Evolutionary conservation across 768 basidiomycete species (phyloP), one percentile per base, ranked within the genome.

Genomic region (Agaricus subrufescens): DNA sequence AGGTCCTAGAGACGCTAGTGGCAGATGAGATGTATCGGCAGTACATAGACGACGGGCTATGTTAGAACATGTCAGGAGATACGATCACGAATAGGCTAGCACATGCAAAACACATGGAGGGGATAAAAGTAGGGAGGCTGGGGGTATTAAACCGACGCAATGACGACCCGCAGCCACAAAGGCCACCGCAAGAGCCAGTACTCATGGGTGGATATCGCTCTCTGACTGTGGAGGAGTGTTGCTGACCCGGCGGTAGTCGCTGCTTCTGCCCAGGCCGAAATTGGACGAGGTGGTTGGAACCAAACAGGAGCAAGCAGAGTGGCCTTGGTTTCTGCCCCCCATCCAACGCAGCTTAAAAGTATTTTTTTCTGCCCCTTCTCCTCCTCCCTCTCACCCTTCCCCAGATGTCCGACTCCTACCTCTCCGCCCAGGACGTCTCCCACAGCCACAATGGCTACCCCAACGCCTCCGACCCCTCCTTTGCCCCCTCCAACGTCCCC

Each of bases 401-500:
- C 46, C 64, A 84, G 80, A 91, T 91, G 89, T 68, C 89, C 58
- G 87, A 89, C 71, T 86, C 86, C 42, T 91, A 86, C 73, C 66
- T 76, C 64, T 88, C 86, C 64, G 81, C 81, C 65, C 83, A 84
- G 69, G 82, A 86, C 69, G 72, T 78, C 57, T 37, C 15, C 43
- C n/a, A 31, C 10, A 72, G 77, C 45, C 74, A 80, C 54, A 87
- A 85, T 66, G 83, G 83, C 65, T 71, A 73, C 60, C 71, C 76
- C 51, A 89, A 86, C 67, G 84, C 79, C 62, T 83, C 85, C 47
- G 84, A 75, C 59, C 82, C 87, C 44, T 86, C 87, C 23, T 71
- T 86, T 42, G 74, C 70, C 52, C 68, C 71, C 40, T 65, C 69
- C 46, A 71, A 72, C 54, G 67, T 69, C n/a, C 57, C 71, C 58